These are phyloP conservation scores for Aureobasidium sp. DNA, from an alignment of 2,329 filamentous ascomycete species.

Conservation along the genomic window DNA sequence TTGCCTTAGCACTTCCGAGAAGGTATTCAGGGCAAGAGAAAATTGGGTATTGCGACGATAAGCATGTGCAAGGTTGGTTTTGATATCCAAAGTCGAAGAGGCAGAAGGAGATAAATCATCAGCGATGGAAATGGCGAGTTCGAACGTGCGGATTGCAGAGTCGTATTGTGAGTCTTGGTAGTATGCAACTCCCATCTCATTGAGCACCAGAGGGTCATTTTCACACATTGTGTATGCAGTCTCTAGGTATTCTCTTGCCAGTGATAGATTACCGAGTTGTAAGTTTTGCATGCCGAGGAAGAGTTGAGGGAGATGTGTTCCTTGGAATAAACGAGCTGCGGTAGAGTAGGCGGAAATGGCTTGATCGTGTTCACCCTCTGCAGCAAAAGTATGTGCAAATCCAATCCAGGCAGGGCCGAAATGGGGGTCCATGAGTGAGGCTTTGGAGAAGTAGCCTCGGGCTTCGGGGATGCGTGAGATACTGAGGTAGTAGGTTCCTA, in stretches of 20 bases:
- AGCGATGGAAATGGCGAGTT: constrained; percentile 68
- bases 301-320: constrained; percentile 88
- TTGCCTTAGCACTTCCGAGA: constrained; percentile 77
- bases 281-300: constrained; percentile 99
- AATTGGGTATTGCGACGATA: constrained; percentile 63
- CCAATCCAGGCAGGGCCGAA: constrained; percentile 98
- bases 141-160: constrained; percentile 70
- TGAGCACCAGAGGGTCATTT: constrained; percentile 80
- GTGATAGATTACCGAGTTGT: constrained; percentile 84
- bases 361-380: constrained; percentile 95
- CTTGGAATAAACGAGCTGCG: constrained; percentile 88
- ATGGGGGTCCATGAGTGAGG: constrained; percentile 94
- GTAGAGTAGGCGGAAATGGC: constrained; percentile 97
- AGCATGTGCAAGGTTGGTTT: constrained; percentile 84
- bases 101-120: constrained; percentile 55
- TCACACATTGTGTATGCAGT: constrained; percentile 77
- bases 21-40: constrained; percentile 65
- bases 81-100: constrained; percentile 68
- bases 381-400: constrained; percentile 96
- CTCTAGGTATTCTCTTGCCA: constrained; percentile 90
- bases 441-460: constrained; percentile 91
- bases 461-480: constrained; percentile 89
- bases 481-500: constrained; percentile 88
- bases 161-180: constrained; percentile 79
- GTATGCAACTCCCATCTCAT: constrained; percentile 89